Percentiles rank a stretch among this genome's conserved stretches.
Conservation (phyloP, 169 alveolate species). For the Condylostoma magnum region DNA sequence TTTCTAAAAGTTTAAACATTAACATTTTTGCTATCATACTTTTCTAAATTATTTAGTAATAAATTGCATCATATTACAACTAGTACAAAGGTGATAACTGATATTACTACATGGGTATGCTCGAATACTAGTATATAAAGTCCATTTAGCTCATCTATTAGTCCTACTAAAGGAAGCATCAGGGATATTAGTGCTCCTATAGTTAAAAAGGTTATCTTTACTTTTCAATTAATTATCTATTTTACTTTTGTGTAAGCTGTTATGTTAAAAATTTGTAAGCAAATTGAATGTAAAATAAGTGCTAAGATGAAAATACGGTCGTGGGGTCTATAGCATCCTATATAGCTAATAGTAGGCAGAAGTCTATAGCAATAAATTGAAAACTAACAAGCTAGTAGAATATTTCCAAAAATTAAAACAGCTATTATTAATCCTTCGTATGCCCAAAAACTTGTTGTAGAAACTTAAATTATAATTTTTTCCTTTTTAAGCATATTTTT, state of each 20-base stretch:
- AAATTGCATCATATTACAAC: neutral
- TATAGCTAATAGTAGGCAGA: too few relatives aligned
- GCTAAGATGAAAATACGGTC: too few relatives aligned
- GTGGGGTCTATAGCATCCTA: too few relatives aligned
- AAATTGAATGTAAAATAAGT: neutral
- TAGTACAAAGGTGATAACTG: neutral
- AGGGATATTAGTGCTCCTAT: neutral
- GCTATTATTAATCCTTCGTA: too few relatives aligned
- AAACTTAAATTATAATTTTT: too few relatives aligned
- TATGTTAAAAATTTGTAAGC: neutral
- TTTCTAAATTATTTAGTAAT: neutral
- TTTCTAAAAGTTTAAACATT: neutral
- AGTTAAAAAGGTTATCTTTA: neutral
- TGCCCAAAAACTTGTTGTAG: too few relatives aligned
- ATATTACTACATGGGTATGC: neutral
- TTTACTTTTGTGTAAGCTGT: neutral
- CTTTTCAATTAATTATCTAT: neutral
- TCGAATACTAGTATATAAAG: neutral
- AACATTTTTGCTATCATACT: neutral
- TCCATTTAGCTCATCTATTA: slow-evolving; percentile 1
- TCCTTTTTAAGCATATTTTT: too few relatives aligned
- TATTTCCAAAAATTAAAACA: too few relatives aligned
- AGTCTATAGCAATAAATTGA: too few relatives aligned
- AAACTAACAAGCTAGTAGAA: too few relatives aligned
- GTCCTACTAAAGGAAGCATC: neutral